Conservation (phyloP, 371 early-diverging fungal genomes). For the Syncephalastrum sp. region DNA sequence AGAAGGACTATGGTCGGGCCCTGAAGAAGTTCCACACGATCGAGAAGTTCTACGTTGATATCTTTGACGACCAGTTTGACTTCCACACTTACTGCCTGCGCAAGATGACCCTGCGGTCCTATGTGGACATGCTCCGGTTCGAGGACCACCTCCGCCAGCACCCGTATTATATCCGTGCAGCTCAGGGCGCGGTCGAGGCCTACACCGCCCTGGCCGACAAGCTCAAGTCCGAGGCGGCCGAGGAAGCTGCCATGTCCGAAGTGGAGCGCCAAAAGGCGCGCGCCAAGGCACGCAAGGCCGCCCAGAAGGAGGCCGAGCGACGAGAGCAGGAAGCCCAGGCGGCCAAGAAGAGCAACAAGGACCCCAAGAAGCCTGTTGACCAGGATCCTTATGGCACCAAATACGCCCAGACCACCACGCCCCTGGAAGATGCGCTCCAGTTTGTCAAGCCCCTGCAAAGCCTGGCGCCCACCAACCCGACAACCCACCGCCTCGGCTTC, state of each 20-base stretch:
- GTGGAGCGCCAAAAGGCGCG: conserved; percentile 63
- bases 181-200: conserved; percentile 67
- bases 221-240: conserved; percentile 41
- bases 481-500: conserved; percentile 70
- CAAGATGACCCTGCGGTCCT: conserved; percentile 86
- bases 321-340: conserved; percentile 37
- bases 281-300: conserved; percentile 57
- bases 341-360: conserved; percentile 43
- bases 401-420: conserved; percentile 60
- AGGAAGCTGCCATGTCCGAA: conserved; percentile 58
- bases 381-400: conserved; percentile 69
- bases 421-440: conserved; percentile 73
- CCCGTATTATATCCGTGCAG: conserved; percentile 75
- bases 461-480: conserved; percentile 50
- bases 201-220: conserved; percentile 73
- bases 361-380: conserved; percentile 52
- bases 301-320: conserved; percentile 14
- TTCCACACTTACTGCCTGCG: conserved; percentile 95
- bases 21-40: conserved; percentile 86
- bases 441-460: conserved; percentile 73
- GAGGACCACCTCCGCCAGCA: conserved; percentile 77
- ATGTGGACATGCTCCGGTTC: conserved; percentile 72
- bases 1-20: conserved; percentile 75
- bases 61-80: conserved; percentile 94
- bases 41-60: conserved; percentile 79